phyloP scores from a whole-genome alignment of 176 grass and related monocot species.

The Puya raimondii region DNA sequence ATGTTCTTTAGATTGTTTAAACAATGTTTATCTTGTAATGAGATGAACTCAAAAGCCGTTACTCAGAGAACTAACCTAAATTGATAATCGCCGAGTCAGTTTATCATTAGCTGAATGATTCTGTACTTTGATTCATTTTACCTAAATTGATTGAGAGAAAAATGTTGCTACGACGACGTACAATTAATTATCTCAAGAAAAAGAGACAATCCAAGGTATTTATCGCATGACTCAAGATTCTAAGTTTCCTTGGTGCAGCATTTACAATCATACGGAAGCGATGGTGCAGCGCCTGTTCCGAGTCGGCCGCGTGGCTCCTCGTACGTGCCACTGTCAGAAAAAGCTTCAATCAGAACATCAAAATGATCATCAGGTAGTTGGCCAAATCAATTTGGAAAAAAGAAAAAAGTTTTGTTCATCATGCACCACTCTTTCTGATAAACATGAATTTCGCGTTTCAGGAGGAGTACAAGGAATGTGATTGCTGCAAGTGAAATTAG shows the following conservation, averaged over 20 bases:
- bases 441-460: not conserved
- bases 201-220: too few relatives aligned
- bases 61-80: too few relatives aligned
- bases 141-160: too few relatives aligned
- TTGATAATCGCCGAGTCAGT: too few relatives aligned
- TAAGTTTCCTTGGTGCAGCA: constrained; percentile 31
- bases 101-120: too few relatives aligned
- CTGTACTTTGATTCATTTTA: too few relatives aligned
- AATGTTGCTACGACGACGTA: too few relatives aligned
- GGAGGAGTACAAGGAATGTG: constrained; percentile 24
- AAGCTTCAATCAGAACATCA: constrained; percentile 13
- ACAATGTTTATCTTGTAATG: not conserved
- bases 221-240: not conserved
- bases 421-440: not conserved
- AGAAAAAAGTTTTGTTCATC: too few relatives aligned
- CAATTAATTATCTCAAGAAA: too few relatives aligned
- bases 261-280: constrained; percentile 48
- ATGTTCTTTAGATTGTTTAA: not conserved
- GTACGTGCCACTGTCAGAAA: constrained; percentile 13
- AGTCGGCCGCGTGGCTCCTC: not conserved
- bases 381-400: too few relatives aligned
- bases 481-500: constrained; percentile 32
- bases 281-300: constrained; percentile 22
- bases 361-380: not conserved
- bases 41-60: not conserved